Base-by-base conservation (phyloP, 208 protist genomes). In the Zelonia costaricensis region DNA sequence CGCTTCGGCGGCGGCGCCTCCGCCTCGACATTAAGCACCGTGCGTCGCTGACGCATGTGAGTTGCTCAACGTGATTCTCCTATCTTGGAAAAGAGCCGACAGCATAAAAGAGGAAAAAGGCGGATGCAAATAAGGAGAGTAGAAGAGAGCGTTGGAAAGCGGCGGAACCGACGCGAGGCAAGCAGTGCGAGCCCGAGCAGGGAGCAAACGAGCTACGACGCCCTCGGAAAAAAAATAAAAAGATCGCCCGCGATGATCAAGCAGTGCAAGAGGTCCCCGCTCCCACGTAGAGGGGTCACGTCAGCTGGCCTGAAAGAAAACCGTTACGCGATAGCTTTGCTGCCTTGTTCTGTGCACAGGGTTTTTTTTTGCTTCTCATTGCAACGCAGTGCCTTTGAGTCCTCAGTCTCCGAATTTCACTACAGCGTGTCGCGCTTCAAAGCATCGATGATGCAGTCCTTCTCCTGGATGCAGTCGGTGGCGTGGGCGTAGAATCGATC, bases 391-490 rank as follows among this genome's bases (percentile, higher is more conserved):
- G 30, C 13, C 38, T 6, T 9, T 36, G 9, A 35, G 0, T 13
- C 5, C 7, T 43, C 35, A 27, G 1, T 10, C 15, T 3, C 0
- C 7, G 16, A 16, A 36, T 4, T 35, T n/a, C n/a, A n/a, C 31
- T 38, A 33, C 5, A 20, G 1, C 36, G 28, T 13, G 30, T 22
- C 39, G 5, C 39, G 20, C 44, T 72, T 72, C 7, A 72, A 42
- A 0, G 66, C 49, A 8, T 22, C 40, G 27, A 72, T 72, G 5
- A 72, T 55, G 1, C n/a, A 20, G 38, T 72, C 58, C 30, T 72
- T 72, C 23, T 72, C 66, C 12, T 52, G 47, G 3, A 72, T 46
- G 8, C 66, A 42, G 3, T 48, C 56, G 1, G 57, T 43, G 9
- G 58, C 57, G 16, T 72, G 51, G 4, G n/a, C 40, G 44, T 55